Base-by-base conservation (phyloP, 169 alveolate species). In the Babesia gibsoni region DNA sequence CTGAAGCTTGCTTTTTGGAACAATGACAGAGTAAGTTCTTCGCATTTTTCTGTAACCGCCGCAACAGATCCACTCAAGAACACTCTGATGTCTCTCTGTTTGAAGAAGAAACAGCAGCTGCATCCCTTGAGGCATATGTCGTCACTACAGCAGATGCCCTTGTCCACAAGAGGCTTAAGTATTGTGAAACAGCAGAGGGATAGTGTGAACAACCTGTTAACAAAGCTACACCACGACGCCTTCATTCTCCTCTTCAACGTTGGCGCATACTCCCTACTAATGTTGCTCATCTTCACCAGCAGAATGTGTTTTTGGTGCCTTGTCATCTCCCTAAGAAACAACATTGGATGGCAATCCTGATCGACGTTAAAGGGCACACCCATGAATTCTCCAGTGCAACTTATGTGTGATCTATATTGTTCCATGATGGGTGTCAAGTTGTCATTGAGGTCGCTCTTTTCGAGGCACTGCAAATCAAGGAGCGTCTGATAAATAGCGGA, bases 281-380 rank as follows among this genome's bases (percentile, higher is more conserved):
- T 46, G 23, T 58, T 33, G 18, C 46, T 50, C 37, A 45, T 1
- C 30, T 61, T 56, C 1, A 27, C 3, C 49, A 42, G 27, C 9
- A 61, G 6, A 8, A 61, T 49, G 29, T 18, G 3, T 16, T 27
- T n/a, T 32, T 61, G 59, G 27, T 61, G 72, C 43, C 29, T 2
- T 5, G 46, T 9, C 42, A 61, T 61, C 16, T 43, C 45, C 20
- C 35, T 56, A 20, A 61, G 59, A 32, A 33, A 9, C 35, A 29
- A 10, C 39, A 43, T 4, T 18, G 72, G 58, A 0, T 29, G 27
- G 52, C 59, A 45, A 1, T 37, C 18, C 29, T 30, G 20, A 20
- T 61, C 72, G 12, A 61, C 22, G 10, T 48, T 0, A 10, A 61
- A 61, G 8, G 72, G 72, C 29, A 43, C 18, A 20, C 20, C 58